Evolutionary conservation across 768 basidiomycete genomes (phyloP).

Genomic region (Serendipita vermifera): DNA sequence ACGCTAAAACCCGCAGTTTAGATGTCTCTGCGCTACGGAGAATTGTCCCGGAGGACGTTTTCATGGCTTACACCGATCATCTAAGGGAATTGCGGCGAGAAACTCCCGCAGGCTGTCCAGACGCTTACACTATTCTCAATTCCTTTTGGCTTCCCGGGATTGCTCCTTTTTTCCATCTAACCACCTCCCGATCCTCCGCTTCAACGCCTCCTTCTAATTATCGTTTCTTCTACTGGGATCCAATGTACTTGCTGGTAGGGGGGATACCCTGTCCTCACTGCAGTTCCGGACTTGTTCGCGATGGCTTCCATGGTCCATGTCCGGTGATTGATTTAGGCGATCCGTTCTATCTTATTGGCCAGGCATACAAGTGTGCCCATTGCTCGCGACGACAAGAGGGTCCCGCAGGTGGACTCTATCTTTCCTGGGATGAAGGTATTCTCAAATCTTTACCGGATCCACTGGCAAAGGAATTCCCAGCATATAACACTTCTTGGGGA

Average conservation of each 20-base stretch:
- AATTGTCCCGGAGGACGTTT: not conserved
- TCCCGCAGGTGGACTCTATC: not conserved
- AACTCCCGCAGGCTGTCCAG: not conserved
- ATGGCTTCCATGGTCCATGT: conserved; percentile 37
- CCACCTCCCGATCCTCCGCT: not conserved
- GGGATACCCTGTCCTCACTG: conserved; percentile 66
- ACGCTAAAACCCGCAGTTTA: not conserved
- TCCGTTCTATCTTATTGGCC: conserved; percentile 1
- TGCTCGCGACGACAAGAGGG: not conserved
- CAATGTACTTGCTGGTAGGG: conserved; percentile 68
- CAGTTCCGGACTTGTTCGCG: conserved; percentile 17
- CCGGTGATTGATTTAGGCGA: conserved; percentile 63
- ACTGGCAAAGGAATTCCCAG: not conserved
- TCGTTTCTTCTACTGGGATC: conserved; percentile 79
- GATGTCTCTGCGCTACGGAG: not conserved
- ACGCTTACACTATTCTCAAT: not conserved
- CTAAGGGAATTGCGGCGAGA: not conserved
- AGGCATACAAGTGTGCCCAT: not conserved
- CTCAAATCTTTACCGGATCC: not conserved
- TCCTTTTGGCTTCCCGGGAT: not conserved
- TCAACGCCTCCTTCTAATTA: conserved; percentile 23
- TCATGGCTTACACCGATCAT: not conserved
- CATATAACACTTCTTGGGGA: not conserved
- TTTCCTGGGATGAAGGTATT: not conserved
- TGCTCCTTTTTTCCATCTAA: not conserved